Conservation (phyloP, 768 basidiomycete species). For the Glaciozyma martinii region DNA sequence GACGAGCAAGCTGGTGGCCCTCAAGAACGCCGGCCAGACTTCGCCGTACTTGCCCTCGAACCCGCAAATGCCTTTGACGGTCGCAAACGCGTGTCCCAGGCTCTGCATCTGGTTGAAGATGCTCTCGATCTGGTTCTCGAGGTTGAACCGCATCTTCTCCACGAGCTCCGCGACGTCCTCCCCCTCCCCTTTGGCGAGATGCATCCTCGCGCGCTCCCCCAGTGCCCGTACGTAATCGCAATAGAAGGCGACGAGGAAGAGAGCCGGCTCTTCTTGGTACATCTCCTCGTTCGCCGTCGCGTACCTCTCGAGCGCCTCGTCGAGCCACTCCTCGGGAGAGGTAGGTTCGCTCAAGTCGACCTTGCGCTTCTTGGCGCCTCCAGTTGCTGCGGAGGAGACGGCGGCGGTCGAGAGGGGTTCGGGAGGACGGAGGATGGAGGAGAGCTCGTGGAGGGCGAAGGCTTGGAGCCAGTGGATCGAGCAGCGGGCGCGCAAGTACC, state of each 20-base stretch:
- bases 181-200: no score
- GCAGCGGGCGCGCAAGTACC: not conserved
- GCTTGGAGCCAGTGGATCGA: slow-evolving; percentile 15
- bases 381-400: not conserved
- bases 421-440: slow-evolving; percentile 11
- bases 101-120: no score
- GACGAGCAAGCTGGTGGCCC: no score
- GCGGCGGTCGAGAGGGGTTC: slow-evolving; percentile 2
- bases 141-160: no score
- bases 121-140: no score
- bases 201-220: not conserved
- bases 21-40: no score
- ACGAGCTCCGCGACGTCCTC: no score
- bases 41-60: no score
- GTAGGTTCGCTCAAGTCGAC: slow-evolving; percentile 25
- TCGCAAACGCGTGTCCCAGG: no score
- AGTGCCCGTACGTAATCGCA: not conserved
- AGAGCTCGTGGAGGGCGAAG: slow-evolving; percentile 17
- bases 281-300: not conserved
- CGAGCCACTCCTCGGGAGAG: slow-evolving; percentile 20
- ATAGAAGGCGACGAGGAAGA: not conserved
- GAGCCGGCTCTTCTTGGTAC: not conserved
- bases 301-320: slow-evolving; percentile 2
- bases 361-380: slow-evolving; percentile 20
- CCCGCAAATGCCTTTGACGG: no score